Percentiles rank a stretch among this genome's conserved stretches.
Evolutionary conservation across 805 yeast species (phyloP).

Genomic region (Candida silvatica): DNA sequence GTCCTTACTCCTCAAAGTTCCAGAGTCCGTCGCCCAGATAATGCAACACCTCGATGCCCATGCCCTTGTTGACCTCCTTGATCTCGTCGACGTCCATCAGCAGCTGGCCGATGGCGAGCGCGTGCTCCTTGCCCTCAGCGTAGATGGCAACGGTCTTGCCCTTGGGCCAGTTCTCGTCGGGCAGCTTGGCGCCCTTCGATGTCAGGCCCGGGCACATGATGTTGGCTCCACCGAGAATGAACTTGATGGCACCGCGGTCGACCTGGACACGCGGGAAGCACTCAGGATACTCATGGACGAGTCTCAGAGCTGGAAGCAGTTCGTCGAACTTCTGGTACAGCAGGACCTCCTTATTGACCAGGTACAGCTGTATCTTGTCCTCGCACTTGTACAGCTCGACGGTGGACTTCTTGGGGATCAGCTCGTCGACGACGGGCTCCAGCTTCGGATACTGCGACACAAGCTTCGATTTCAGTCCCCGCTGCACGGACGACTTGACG

Average conservation of each 20-base stretch:
- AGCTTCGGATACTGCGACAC: slow-evolving; percentile 66
- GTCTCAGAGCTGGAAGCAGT: slow-evolving; percentile 63
- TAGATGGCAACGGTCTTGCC: slow-evolving; percentile 72
- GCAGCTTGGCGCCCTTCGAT: slow-evolving; percentile 74
- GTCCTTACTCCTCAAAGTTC: slow-evolving; percentile 45
- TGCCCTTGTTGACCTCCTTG: slow-evolving; percentile 73
- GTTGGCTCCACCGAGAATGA: slow-evolving; percentile 91
- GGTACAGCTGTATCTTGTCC: slow-evolving; percentile 74
- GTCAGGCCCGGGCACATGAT: slow-evolving; percentile 96
- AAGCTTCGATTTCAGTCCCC: slow-evolving; percentile 72
- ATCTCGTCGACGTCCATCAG: slow-evolving; percentile 87
- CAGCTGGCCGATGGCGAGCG: slow-evolving; percentile 85
- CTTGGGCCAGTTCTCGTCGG: slow-evolving; percentile 59
- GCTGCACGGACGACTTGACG: slow-evolving; percentile 88
- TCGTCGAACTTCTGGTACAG: slow-evolving; percentile 78
- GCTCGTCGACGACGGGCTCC: slow-evolving; percentile 68
- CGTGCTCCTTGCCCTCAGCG: slow-evolving; percentile 90
- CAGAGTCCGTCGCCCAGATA: slow-evolving; percentile 88
- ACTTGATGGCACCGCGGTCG: slow-evolving; percentile 94
- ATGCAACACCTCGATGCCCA: slow-evolving; percentile 79
- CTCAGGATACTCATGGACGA: slow-evolving; percentile 76
- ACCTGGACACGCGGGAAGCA: slow-evolving; percentile 84
- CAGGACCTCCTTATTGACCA: slow-evolving; percentile 64
- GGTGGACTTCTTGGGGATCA: slow-evolving; percentile 85
- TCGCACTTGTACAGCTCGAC: slow-evolving; percentile 78